Evolutionary conservation across 1,284 basidiomycete species (phyloP).

Genomic region (Uromyces viciae-fabae): DNA sequence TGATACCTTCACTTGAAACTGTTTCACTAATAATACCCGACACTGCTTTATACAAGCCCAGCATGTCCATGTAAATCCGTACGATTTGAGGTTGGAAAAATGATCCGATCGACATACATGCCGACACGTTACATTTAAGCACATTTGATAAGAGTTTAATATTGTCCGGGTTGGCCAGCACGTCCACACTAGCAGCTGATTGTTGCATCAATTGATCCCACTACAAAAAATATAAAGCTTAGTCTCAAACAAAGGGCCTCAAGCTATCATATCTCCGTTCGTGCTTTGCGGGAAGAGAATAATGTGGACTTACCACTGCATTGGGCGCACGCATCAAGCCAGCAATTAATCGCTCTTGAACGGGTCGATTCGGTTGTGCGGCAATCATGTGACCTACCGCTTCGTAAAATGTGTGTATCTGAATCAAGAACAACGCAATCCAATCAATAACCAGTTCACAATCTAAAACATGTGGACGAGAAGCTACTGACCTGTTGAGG

Average conservation of each 20-base stretch:
- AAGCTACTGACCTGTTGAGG: conserved; percentile 71
- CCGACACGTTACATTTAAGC: conserved; percentile 96
- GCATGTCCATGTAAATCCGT: conserved; percentile 95
- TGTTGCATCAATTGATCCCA: conserved; percentile 98
- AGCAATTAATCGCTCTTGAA: conserved; percentile 88
- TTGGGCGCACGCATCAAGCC: conserved; percentile 98
- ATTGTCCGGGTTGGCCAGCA: conserved; percentile 84
- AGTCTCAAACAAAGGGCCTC: background rate
- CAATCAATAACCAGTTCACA: conserved; percentile 47
- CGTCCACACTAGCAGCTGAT: conserved; percentile 87
- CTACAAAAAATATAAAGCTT: background rate
- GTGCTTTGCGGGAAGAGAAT: no score
- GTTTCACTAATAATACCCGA: conserved; percentile 96
- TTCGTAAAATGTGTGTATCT: conserved; percentile 61
- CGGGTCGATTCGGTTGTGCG: conserved; percentile 93
- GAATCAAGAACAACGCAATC: conserved; percentile 50
- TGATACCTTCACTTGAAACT: conserved; percentile 67
- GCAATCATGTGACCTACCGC: conserved; percentile 99
- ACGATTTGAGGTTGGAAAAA: conserved; percentile 97
- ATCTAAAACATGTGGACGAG: background rate
- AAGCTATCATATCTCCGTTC: no score
- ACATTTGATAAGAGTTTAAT: conserved; percentile 97
- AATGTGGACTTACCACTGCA: conserved; percentile 63
- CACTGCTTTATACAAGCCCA: conserved; percentile 95
- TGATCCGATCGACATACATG: conserved; percentile 92